Base-by-base conservation (phyloP, 768 basidiomycete species). In the Phallus indusiatus region DNA sequence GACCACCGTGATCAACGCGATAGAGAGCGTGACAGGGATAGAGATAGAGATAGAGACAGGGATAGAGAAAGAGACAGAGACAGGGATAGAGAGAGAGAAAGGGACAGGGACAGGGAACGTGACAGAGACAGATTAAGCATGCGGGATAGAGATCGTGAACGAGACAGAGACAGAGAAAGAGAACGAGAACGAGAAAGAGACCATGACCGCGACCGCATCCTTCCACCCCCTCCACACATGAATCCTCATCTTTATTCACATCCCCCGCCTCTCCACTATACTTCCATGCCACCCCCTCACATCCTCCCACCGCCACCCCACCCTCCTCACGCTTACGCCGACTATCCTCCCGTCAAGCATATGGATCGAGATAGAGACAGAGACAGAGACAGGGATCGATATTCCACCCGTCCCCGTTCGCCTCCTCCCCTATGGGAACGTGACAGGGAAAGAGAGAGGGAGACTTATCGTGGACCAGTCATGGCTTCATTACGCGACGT, bases 51-150 rank as follows among this genome's bases (percentile, higher is more conserved):
- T 6, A 42, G 67, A 59, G 47, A 67, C 67, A 64, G 67, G 69
- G 62, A 59, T 64, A 33, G 68, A 64, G 8, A 54, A n/a, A 18
- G 51, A 17, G 51, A 53, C 42, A 63, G 64, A 49, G 35, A 67
- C 7, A 42, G 67, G 61, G 47, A 67, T 68, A 64, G 67, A 70
- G 62, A 59, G 64, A 33, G 68, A 64, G 8, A 67, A 70, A 14
- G 67, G 52, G 61, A 65, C 60, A 55, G 64, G 50, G 64, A 66
- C 56, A 59, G 63, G 1, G 67, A 67, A n/a, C 28, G 28, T 28
- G 61, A 65, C 58, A 55, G 64, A 53, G 64, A 66, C 56, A 59
- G 63, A 1, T 65, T 66, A n/a, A 66, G 63, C 54, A 24, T 21
- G 14, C 53, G 51, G 9, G 49, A 48, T 56, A 57, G 53, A 58